Base-by-base conservation (phyloP, 2,329 filamentous ascomycete genomes). In the Kalaharituber pfeilii region DNA sequence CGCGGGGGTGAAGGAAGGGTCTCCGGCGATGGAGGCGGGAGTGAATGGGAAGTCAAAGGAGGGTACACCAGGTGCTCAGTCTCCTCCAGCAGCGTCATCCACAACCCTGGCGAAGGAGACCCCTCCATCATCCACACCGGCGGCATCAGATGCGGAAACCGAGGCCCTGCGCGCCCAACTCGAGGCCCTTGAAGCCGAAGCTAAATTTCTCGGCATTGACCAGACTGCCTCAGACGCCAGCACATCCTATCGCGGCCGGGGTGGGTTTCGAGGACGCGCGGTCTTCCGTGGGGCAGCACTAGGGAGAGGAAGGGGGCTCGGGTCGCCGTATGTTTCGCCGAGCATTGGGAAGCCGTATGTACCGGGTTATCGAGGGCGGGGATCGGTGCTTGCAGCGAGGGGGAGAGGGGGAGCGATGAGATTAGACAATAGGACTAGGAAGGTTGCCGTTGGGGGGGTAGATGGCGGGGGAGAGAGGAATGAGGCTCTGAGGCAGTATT, bases 371-470 rank as follows among this genome's bases (percentile, higher is more conserved):
- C 66, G 27, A 71, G 45, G 73, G 74, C 28, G 70, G 73, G 51
- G 73, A 75, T 49, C 69, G 68, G 42, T 57, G 47, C 61, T 60
- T 58, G 64, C 66, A 53, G 56, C 59, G 5, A 59, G 62, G 51
- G 63, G 64, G 20, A 62, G 69, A 26, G 70, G 69, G 5, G 63
- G 77, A 74, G 3, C 73, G 75, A 28, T 82, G 60, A 81, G 81
- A 18, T 72, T 91, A 22, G 85, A 91, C 64, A 87, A 88, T 65
- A 74, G 85, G 45, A 81, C 85, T 0, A 82, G 77, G 65, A 80
- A 75, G 57, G 71, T 91, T 8, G 74, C 76, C 5, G 69, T 89
- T 24, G 72, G 73, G 6, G 81, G 79, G 2, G 74, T 78, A 9
- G 79, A 80, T 67, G 79, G 81, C 64, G 78, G 79, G 2, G 72